Conservation (phyloP, 768 basidiomycete genomes). For the Scleroderma citrinum region DNA sequence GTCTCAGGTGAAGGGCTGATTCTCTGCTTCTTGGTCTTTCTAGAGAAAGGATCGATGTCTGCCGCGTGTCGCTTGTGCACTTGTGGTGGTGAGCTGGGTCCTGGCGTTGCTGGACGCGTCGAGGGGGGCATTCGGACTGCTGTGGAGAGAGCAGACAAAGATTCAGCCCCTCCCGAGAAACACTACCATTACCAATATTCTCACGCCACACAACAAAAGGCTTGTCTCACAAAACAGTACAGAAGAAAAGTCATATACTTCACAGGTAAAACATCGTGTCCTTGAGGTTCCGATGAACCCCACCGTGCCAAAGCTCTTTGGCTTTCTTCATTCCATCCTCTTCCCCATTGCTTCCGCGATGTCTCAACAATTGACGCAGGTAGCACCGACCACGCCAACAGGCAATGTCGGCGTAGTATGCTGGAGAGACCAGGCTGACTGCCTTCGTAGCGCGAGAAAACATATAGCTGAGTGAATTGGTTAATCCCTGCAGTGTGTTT, state of each 20-base stretch:
- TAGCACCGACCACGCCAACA: constrained; percentile 44
- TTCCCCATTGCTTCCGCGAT: constrained; percentile 24
- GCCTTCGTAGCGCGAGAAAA: constrained; percentile 45
- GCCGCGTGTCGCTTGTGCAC: constrained; percentile 17
- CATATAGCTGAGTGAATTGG: constrained; percentile 41
- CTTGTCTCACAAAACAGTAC: no score
- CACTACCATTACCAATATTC: constrained; percentile 5
- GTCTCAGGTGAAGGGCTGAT: constrained; percentile 14
- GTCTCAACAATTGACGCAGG: constrained; percentile 36
- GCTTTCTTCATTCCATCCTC: constrained; percentile 38
- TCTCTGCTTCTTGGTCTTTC: constrained; percentile 20
- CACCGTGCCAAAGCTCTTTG: constrained; percentile 43
- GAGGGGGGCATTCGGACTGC: constrained; percentile 18
- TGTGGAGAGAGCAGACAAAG: neutral
- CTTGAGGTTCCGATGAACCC: constrained; percentile 45
- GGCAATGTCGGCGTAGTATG: constrained; percentile 34
- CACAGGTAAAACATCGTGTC: constrained; percentile 34
- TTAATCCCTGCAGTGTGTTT: constrained; percentile 39
- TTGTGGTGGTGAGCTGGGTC: constrained; percentile 4
- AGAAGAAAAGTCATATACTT: no score
- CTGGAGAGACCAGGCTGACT: constrained; percentile 15
- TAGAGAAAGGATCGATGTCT: constrained; percentile 17
- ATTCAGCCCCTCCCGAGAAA: neutral
- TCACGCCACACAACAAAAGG: constrained; percentile 18
- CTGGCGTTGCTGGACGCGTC: constrained; percentile 16